Conservation (phyloP, 2,329 filamentous ascomycete species). For the Pestalotiopsis fici region DNA sequence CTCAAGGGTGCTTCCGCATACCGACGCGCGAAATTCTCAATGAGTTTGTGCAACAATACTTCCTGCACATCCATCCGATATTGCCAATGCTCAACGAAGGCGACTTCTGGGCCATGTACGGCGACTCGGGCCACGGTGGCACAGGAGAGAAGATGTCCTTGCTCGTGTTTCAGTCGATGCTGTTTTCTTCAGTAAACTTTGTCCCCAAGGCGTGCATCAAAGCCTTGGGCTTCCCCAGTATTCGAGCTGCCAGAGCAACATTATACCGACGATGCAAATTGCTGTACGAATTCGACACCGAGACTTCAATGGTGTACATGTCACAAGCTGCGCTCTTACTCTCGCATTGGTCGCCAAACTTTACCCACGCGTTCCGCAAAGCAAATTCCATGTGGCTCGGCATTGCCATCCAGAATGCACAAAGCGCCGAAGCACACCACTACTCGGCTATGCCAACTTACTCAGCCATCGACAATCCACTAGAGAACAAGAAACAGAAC, state of each 20-base stretch:
- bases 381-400: constrained; percentile 51
- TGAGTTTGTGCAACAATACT: constrained; percentile 50
- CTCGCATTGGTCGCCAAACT: constrained; percentile 39
- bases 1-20: constrained; percentile 46
- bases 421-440: constrained; percentile 43
- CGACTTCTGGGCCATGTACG: constrained; percentile 49
- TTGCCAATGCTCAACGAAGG: constrained; percentile 46
- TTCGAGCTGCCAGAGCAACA: constrained; percentile 42
- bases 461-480: constrained; percentile 26
- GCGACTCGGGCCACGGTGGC: constrained; percentile 20
- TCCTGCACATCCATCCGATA: constrained; percentile 46
- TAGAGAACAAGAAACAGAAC: constrained; percentile 37
- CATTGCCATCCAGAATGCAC: constrained; percentile 50
- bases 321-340: constrained; percentile 44
- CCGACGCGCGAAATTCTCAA: constrained; percentile 42
- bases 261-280: constrained; percentile 43
- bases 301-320: constrained; percentile 39
- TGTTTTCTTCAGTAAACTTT: constrained; percentile 45
- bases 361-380: constrained; percentile 32
- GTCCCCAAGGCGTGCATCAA: constrained; percentile 40
- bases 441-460: constrained; percentile 35
- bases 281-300: constrained; percentile 45
- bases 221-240: constrained; percentile 41
- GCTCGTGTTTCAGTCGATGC: constrained; percentile 45
- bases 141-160: constrained; percentile 37